Percentiles rank a stretch among this genome's conserved stretches.
phyloP scores from a whole-genome alignment of 2,329 filamentous ascomycete species.

The Trichoderma sp. region DNA sequence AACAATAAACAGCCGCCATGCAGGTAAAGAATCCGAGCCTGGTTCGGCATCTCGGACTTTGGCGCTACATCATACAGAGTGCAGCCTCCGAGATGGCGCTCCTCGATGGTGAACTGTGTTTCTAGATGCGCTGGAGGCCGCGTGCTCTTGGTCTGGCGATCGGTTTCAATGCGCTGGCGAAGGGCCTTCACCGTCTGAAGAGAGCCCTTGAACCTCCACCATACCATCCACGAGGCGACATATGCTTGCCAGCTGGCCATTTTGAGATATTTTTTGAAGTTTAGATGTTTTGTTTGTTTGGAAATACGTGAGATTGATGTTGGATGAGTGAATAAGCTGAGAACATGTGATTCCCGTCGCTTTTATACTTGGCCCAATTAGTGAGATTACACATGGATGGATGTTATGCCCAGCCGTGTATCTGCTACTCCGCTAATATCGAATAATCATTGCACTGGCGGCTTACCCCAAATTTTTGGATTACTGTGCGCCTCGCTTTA shows the following conservation, averaged over 20 bases:
- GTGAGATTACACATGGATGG: neutral
- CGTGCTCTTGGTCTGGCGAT: constrained; percentile 27
- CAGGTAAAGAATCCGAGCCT: constrained; percentile 35
- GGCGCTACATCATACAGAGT: constrained; percentile 34
- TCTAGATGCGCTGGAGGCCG: constrained; percentile 31
- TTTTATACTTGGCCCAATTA: neutral
- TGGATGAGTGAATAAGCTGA: neutral
- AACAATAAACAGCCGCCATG: constrained; percentile 37
- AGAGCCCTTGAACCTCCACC: constrained; percentile 31
- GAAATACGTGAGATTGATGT: neutral
- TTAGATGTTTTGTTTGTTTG: neutral
- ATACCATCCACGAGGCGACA: constrained; percentile 32
- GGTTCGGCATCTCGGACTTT: constrained; percentile 33
- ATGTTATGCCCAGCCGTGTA: neutral
- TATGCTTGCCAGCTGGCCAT: constrained; percentile 30
- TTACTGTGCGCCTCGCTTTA: neutral
- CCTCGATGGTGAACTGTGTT: constrained; percentile 31
- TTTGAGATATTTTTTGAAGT: neutral
- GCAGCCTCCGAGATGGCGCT: constrained; percentile 26
- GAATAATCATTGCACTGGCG: neutral
- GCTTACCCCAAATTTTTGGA: neutral
- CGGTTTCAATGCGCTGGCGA: constrained; percentile 29
- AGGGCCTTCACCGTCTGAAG: constrained; percentile 31
- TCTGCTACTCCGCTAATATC: neutral
- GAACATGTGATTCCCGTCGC: neutral